Evolutionary conservation across 441 rosid species (phyloP).

Genomic region (Pelargonium citronellum): DNA sequence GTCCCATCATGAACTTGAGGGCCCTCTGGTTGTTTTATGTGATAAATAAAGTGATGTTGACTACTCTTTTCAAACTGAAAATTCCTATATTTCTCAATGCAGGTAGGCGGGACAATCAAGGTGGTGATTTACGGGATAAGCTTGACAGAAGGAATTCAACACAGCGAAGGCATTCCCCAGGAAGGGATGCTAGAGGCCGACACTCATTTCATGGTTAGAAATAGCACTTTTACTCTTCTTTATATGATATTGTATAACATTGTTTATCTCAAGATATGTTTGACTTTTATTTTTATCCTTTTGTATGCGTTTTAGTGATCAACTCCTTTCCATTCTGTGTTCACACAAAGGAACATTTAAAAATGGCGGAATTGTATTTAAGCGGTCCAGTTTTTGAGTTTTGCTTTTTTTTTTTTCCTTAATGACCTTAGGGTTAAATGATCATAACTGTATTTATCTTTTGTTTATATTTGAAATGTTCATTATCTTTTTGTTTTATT

Average conservation of each 20-base stretch:
- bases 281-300: not conserved
- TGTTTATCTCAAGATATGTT: not conserved
- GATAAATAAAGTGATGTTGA: constrained; percentile 18
- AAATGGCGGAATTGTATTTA: not conserved
- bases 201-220: constrained; percentile 47
- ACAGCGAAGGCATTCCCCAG: constrained; percentile 46
- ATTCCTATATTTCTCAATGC: constrained; percentile 24
- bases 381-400: not conserved
- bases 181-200: constrained; percentile 42
- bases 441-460: not conserved
- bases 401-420: not conserved
- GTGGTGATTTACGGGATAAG: constrained; percentile 71
- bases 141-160: constrained; percentile 75
- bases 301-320: not conserved
- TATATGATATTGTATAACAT: not conserved
- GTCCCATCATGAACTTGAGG: constrained; percentile 23
- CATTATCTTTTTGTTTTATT: not conserved
- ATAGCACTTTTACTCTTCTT: constrained; percentile 8
- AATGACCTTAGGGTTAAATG: not conserved
- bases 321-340: not conserved
- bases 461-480: not conserved
- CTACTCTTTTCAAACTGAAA: constrained; percentile 27
- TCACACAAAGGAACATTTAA: not conserved
- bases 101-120: constrained; percentile 56
- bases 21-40: constrained; percentile 28